Percentiles rank a stretch among this genome's conserved stretches.
Conservation (phyloP, 768 basidiomycete genomes). For the Agrocybe pediades region DNA sequence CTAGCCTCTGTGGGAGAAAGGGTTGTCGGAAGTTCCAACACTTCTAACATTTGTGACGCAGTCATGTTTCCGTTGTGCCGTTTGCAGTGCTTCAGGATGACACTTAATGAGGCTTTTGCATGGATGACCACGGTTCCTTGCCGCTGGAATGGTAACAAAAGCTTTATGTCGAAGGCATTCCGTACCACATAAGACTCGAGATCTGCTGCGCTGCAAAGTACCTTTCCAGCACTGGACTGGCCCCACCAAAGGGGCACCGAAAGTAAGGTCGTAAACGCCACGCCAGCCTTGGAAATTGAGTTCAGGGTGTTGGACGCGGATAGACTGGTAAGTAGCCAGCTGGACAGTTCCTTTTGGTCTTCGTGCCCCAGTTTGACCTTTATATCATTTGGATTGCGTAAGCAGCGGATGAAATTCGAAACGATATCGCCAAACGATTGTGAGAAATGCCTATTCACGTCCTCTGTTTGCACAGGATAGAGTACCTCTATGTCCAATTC, state of each 20-base stretch:
- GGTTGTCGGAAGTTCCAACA: conserved; percentile 1
- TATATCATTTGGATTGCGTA: neutral
- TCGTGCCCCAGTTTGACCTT: no score
- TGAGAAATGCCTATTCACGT: neutral
- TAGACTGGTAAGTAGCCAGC: no score
- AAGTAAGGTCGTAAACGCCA: no score
- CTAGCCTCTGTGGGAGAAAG: neutral
- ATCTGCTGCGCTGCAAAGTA: neutral
- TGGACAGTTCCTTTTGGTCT: no score
- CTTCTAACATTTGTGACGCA: no score
- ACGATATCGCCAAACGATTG: neutral
- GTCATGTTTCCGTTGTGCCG: no score
- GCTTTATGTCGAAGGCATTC: neutral
- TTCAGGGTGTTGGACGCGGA: neutral
- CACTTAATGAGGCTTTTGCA: no score
- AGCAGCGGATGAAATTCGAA: neutral
- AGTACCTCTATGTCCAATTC: conserved; percentile 5
- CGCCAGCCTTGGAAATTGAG: neutral
- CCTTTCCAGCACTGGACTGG: neutral
- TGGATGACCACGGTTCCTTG: neutral
- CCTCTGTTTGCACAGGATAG: neutral
- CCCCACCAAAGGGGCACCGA: neutral
- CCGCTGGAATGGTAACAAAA: neutral
- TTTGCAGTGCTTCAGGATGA: no score
- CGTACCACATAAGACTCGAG: neutral